Evolutionary conservation across 306 rosid genomes (phyloP).

Genomic region (Morella rubra): DNA sequence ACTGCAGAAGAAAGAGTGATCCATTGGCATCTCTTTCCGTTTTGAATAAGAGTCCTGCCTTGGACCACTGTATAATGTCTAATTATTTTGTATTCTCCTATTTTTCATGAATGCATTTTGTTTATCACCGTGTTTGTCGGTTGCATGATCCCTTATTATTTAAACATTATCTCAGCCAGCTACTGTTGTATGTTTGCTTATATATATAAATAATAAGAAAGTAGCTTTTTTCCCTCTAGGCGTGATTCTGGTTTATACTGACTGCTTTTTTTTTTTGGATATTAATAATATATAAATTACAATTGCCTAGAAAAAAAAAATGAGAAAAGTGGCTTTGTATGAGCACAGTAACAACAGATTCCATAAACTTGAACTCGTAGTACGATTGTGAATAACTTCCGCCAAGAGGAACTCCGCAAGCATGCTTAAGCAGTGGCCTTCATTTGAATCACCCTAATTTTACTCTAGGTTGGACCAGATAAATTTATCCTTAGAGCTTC

Average conservation of each 20-base stretch:
- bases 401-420: background rate
- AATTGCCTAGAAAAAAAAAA: background rate
- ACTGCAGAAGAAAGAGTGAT: constrained; percentile 39
- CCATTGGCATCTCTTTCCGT: background rate
- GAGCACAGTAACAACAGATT: background rate
- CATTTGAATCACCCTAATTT: constrained; percentile 6
- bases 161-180: background rate
- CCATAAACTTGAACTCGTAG: too few relatives aligned
- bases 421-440: background rate
- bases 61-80: background rate
- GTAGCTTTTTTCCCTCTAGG: too few relatives aligned
- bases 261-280: too few relatives aligned
- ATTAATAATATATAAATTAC: too few relatives aligned
- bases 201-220: background rate
- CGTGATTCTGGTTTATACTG: too few relatives aligned
- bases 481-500: constrained; percentile 35
- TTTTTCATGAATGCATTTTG: background rate
- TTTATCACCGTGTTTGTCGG: background rate
- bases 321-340: background rate
- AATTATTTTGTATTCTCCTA: background rate
- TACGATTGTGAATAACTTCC: background rate
- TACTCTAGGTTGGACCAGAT: constrained; percentile 17
- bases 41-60: background rate
- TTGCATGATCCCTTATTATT: background rate
- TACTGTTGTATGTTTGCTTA: background rate